These are phyloP conservation scores for Butyriboletus loyo DNA, from an alignment of 768 basidiomycete species.

Conservation along the genomic window DNA sequence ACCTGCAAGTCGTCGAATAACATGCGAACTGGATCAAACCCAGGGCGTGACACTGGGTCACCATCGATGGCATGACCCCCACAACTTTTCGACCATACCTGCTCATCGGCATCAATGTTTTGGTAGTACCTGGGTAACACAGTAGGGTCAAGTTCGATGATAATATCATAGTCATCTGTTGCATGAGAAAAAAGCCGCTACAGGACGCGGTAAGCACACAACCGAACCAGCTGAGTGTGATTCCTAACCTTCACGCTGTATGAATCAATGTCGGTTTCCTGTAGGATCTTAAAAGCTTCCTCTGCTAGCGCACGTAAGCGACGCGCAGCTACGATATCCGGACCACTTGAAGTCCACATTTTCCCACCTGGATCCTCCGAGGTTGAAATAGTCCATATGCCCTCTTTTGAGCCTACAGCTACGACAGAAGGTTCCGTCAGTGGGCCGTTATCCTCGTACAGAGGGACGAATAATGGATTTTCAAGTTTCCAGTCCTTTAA, in stretches of 20 bases:
- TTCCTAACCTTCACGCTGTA: conserved; percentile 63
- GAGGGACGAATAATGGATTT: conserved; percentile 66
- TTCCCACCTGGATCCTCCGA: conserved; percentile 70
- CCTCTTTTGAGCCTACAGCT: conserved; percentile 34
- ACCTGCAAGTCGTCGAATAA: conserved; percentile 76
- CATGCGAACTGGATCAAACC: conserved; percentile 74
- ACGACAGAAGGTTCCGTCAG: conserved; percentile 12
- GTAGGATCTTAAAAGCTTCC: conserved; percentile 65
- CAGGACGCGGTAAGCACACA: neutral
- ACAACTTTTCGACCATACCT: conserved; percentile 42
- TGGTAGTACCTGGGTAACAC: conserved; percentile 74
- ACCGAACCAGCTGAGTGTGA: neutral
- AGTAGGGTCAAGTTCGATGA: conserved; percentile 68
- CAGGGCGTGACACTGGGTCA: conserved; percentile 45
- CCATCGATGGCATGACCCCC: conserved; percentile 29
- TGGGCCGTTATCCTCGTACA: conserved; percentile 45
- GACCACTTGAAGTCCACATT: conserved; percentile 71
- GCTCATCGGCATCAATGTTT: conserved; percentile 52
- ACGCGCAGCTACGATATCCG: conserved; percentile 69
- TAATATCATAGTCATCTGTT: conserved; percentile 77
- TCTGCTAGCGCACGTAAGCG: conserved; percentile 70
- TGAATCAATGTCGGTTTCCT: conserved; percentile 45
- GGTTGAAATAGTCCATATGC: conserved; percentile 79
- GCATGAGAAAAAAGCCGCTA: conserved; percentile 88
- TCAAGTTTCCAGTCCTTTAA: conserved; percentile 86